Percentiles rank a stretch among this genome's conserved stretches.
Evolutionary conservation across 2,329 filamentous ascomycete genomes (phyloP).

Genomic region (Arachnopeziza araneosa): DNA sequence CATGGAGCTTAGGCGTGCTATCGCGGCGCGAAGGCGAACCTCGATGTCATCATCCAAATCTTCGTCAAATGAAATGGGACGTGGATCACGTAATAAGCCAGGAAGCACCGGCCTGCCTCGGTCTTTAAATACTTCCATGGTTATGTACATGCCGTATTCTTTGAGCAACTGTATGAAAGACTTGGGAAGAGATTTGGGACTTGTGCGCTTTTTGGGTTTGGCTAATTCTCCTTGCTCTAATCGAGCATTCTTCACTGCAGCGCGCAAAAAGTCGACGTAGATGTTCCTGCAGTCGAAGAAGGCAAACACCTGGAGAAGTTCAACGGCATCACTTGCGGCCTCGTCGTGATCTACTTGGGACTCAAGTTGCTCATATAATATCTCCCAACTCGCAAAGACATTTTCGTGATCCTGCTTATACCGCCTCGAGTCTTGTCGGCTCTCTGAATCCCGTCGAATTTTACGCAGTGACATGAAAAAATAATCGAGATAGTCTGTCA

Average conservation of each 20-base stretch:
- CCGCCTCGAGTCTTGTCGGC: slow-evolving; percentile 1
- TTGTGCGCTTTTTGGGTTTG: no score
- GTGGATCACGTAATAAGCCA: neutral
- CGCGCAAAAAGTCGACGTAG: slow-evolving; percentile 19
- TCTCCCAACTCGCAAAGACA: slow-evolving; percentile 16
- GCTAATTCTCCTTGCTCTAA: slow-evolving; percentile 6
- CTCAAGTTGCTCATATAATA: neutral
- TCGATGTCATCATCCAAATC: neutral
- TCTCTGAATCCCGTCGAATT: no score
- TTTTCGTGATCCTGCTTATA: slow-evolving; percentile 6
- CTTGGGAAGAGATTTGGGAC: no score
- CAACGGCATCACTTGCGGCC: slow-evolving; percentile 26
- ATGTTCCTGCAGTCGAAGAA: slow-evolving; percentile 30
- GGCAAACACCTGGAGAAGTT: slow-evolving; percentile 30
- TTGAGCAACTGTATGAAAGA: no score
- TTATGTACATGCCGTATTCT: neutral
- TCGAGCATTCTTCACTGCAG: slow-evolving; percentile 17
- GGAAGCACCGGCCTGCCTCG: neutral
- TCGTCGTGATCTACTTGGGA: no score
- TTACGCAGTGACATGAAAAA: neutral
- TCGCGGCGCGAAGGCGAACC: slow-evolving; percentile 17
- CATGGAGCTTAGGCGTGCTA: slow-evolving; percentile 19
- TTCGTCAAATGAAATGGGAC: no score
- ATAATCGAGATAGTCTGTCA: slow-evolving; percentile 8
- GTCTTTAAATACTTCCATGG: neutral